Conservation (phyloP, 2,329 filamentous ascomycete genomes). For the Aspergillus udagawae region DNA sequence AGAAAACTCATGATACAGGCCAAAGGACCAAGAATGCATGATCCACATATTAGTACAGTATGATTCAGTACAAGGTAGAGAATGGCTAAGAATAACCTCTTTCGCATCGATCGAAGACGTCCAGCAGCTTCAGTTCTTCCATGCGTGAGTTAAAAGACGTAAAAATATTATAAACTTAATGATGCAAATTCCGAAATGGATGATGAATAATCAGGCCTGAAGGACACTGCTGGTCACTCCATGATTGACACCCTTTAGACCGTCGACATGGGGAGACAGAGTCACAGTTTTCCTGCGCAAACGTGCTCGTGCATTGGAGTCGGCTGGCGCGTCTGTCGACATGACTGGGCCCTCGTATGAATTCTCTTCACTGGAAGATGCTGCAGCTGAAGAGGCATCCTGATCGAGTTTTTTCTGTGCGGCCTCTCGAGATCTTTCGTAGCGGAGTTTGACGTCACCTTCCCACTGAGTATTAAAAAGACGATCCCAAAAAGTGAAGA, state of each 20-base stretch:
- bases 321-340: slow-evolving; percentile 21
- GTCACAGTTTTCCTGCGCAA: slow-evolving; percentile 34
- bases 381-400: slow-evolving; percentile 26
- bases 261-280: slow-evolving; percentile 28
- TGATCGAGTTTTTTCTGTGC: slow-evolving; percentile 56
- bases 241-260: slow-evolving; percentile 34
- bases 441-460: slow-evolving; percentile 59
- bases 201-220: slow-evolving; percentile 24
- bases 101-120: slow-evolving; percentile 22
- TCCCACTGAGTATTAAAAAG: slow-evolving; percentile 78
- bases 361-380: slow-evolving; percentile 22
- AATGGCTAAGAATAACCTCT: slow-evolving; percentile 16
- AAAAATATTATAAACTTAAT: slow-evolving; percentile 1
- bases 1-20: slow-evolving; percentile 21
- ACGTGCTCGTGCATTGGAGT: slow-evolving; percentile 25
- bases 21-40: slow-evolving; percentile 12
- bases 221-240: slow-evolving; percentile 39
- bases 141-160: neutral
- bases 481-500: slow-evolving; percentile 90
- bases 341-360: slow-evolving; percentile 25
- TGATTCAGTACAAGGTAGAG: slow-evolving; percentile 12
- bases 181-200: neutral
- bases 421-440: slow-evolving; percentile 53
- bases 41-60: slow-evolving; percentile 32
- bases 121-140: slow-evolving; percentile 27